Evolutionary conservation across 1,284 basidiomycete species (phyloP).

Genomic region (Mycena sp.): DNA sequence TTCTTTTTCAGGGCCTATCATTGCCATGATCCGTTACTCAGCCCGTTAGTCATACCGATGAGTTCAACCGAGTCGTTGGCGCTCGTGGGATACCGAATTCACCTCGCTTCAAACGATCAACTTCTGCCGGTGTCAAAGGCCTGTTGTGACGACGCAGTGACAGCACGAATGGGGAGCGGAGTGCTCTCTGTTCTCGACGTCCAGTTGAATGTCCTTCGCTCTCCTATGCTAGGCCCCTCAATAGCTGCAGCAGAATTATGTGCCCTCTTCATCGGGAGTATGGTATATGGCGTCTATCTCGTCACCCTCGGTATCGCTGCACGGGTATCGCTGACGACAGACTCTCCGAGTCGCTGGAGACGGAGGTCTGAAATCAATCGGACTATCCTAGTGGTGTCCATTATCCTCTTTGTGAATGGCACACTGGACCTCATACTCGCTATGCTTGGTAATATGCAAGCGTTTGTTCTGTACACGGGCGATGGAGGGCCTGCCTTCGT

Average conservation of each 20-base stretch:
- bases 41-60: too few species aligned
- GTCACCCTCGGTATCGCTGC: constrained; percentile 19
- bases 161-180: too few species aligned
- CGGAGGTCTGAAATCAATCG: constrained; percentile 11
- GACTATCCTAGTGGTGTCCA: constrained; percentile 10
- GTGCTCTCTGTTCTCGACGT: too few species aligned
- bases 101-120: too few species aligned
- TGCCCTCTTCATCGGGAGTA: constrained; percentile 27
- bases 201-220: too few species aligned
- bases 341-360: background rate
- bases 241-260: constrained; percentile 28
- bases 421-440: constrained; percentile 15
- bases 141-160: too few species aligned
- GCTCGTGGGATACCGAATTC: too few species aligned
- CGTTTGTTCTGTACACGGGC: constrained; percentile 23
- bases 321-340: background rate
- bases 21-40: too few species aligned
- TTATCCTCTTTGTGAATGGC: constrained; percentile 5
- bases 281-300: constrained; percentile 29
- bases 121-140: too few species aligned
- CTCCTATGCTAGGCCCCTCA: too few species aligned
- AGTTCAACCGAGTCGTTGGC: too few species aligned
- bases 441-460: constrained; percentile 3
- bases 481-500: constrained; percentile 16
- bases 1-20: too few species aligned